Conservation (phyloP, 2,329 filamentous ascomycete genomes). For the Didymella pomorum region DNA sequence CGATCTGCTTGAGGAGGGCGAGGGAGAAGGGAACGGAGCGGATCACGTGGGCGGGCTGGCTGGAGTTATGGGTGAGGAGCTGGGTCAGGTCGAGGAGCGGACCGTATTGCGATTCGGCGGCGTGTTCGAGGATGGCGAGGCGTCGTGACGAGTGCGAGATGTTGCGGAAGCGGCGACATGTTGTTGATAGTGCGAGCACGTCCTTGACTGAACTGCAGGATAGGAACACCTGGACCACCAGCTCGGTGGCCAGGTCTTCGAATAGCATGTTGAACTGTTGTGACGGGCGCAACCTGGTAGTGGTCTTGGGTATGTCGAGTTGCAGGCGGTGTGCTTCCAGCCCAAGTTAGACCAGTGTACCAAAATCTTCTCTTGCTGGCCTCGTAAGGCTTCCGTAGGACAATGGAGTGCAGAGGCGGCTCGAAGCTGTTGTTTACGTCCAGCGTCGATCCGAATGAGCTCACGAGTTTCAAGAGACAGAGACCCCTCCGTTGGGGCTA, state of each 20-base stretch:
- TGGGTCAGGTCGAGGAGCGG: conserved; percentile 67
- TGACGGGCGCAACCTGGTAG: neutral
- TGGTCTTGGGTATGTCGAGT: neutral
- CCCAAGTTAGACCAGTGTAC: neutral
- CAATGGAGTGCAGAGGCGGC: neutral
- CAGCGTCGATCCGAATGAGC: neutral
- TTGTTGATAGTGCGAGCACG: conserved; percentile 62
- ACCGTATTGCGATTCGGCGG: conserved; percentile 64
- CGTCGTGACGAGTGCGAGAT: conserved; percentile 63
- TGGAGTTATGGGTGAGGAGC: conserved; percentile 50
- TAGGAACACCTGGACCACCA: neutral
- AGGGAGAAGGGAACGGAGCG: neutral
- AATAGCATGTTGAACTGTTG: neutral
- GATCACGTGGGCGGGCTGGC: neutral
- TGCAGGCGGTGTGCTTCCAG: neutral
- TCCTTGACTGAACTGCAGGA: conserved; percentile 44
- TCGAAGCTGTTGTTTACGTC: neutral
- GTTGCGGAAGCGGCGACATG: conserved; percentile 62
- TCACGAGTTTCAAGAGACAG: neutral
- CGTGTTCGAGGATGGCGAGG: conserved; percentile 62
- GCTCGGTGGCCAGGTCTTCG: neutral
- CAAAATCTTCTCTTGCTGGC: neutral
- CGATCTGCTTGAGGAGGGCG: conserved; percentile 55
- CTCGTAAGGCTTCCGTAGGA: neutral
- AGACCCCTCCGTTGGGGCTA: conserved; percentile 1